Conservation (phyloP, 495 filamentous ascomycete genomes). For the Talaromyces thailandensis region DNA sequence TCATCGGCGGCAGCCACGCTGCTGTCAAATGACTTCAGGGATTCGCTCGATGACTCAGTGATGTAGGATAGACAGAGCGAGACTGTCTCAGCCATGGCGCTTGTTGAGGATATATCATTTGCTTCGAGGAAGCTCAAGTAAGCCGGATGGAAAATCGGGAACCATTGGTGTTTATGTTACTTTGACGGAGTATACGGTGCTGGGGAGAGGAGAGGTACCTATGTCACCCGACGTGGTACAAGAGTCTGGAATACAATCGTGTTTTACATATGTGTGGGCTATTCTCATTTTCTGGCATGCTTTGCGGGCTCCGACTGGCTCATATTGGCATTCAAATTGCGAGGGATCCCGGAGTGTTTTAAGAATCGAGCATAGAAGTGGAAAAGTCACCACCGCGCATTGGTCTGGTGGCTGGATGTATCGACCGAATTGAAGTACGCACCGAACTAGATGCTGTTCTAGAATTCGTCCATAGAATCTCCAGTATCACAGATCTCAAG, state of each 20-base stretch:
- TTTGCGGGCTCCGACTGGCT: neutral
- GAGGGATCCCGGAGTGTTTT: neutral
- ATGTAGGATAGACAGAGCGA: neutral
- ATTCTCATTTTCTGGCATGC: neutral
- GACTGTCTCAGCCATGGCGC: neutral
- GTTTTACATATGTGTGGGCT: neutral
- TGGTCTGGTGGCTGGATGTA: neutral
- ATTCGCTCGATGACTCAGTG: neutral
- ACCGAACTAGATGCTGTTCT: neutral
- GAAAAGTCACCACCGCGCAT: neutral
- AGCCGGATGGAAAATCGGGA: neutral
- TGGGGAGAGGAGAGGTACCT: neutral
- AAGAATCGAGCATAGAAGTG: neutral
- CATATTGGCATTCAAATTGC: neutral
- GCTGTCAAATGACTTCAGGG: neutral
- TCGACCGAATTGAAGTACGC: neutral
- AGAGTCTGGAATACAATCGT: neutral
- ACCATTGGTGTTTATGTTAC: neutral
- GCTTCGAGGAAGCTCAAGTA: neutral
- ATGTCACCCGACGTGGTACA: neutral
- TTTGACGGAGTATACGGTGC: neutral
- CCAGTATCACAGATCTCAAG: neutral
- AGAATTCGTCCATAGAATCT: neutral
- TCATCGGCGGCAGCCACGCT: neutral
- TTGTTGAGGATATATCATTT: neutral